phyloP scores from a whole-genome alignment of 805 yeast species.

The Myxozyma nipponensis region DNA sequence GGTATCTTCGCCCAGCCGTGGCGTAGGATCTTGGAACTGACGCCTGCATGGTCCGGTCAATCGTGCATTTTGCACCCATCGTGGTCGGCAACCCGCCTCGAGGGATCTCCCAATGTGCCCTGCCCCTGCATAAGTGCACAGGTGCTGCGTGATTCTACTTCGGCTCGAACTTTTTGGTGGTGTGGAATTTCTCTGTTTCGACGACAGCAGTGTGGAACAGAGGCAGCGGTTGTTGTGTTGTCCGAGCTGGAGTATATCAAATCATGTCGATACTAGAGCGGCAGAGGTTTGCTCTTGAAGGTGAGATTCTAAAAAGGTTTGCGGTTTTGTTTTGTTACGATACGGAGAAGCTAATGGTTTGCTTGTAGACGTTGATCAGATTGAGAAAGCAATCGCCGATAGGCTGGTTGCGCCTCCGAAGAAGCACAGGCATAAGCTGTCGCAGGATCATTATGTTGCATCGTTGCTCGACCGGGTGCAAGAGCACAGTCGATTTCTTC shows the following conservation, averaged over 20 bases:
- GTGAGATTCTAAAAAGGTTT: conserved; percentile 3
- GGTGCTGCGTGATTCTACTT: too few species aligned
- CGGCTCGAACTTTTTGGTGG: too few species aligned
- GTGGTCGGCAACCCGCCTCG: too few species aligned
- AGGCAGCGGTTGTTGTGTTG: not conserved
- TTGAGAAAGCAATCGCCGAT: conserved; percentile 62
- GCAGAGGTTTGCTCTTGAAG: conserved; percentile 31
- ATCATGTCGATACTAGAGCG: conserved; percentile 25
- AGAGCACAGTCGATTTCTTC: conserved; percentile 34
- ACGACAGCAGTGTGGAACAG: too few species aligned
- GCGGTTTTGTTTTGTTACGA: not conserved
- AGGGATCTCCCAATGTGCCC: too few species aligned
- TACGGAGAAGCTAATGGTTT: not conserved
- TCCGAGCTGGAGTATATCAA: not conserved
- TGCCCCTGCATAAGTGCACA: too few species aligned
- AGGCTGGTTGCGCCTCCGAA: conserved; percentile 43
- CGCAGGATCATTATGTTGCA: conserved; percentile 58
- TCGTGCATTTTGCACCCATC: too few species aligned
- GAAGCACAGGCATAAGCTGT: conserved; percentile 19
- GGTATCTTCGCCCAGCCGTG: too few species aligned
- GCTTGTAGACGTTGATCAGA: conserved; percentile 55
- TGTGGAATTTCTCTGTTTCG: too few species aligned
- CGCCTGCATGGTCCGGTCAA: too few species aligned
- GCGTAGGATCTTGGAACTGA: too few species aligned
- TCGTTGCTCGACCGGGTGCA: conserved; percentile 48